These are phyloP conservation scores for Zymoseptoria crescenta DNA, from an alignment of 2,329 filamentous ascomycete genomes.

Conservation along the genomic window DNA sequence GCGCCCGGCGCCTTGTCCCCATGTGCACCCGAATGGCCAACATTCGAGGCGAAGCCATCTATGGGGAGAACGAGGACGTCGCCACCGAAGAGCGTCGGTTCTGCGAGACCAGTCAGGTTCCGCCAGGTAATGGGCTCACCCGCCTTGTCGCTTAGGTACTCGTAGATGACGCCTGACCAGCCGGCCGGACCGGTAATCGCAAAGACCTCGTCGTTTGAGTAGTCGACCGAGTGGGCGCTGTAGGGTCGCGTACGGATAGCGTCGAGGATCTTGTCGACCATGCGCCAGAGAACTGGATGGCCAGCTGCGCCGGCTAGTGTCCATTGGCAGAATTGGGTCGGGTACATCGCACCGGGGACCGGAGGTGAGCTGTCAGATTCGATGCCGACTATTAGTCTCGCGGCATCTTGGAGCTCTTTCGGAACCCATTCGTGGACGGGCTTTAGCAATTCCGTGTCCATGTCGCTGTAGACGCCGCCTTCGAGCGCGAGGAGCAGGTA, in stretches of 20 bases:
- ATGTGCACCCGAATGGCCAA: slow-evolving; percentile 73
- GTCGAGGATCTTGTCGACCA: slow-evolving; percentile 75
- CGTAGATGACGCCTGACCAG: slow-evolving; percentile 87
- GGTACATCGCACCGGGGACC: slow-evolving; percentile 94
- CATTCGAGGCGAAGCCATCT: slow-evolving; percentile 86
- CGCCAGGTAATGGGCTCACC: slow-evolving; percentile 68
- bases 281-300: slow-evolving; percentile 79
- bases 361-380: slow-evolving; percentile 87
- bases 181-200: slow-evolving; percentile 88
- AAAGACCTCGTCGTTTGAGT: slow-evolving; percentile 38
- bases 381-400: slow-evolving; percentile 86
- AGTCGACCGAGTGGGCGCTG: slow-evolving; percentile 52
- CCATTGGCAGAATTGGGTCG: slow-evolving; percentile 98
- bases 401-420: slow-evolving; percentile 60
- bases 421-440: slow-evolving; percentile 83
- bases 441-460: slow-evolving; percentile 78
- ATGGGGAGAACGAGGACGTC: slow-evolving; percentile 90
- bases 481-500: slow-evolving; percentile 67
- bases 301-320: slow-evolving; percentile 92
- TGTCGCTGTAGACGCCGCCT: slow-evolving; percentile 68
- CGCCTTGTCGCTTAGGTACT: slow-evolving; percentile 81
- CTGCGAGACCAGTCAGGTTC: slow-evolving; percentile 80
- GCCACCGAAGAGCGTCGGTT: slow-evolving; percentile 75
- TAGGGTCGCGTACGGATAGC: slow-evolving; percentile 63
- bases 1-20: too few species aligned